phyloP scores from a whole-genome alignment of 2,329 filamentous ascomycete genomes.

The Dactylonectria estremocensis region DNA sequence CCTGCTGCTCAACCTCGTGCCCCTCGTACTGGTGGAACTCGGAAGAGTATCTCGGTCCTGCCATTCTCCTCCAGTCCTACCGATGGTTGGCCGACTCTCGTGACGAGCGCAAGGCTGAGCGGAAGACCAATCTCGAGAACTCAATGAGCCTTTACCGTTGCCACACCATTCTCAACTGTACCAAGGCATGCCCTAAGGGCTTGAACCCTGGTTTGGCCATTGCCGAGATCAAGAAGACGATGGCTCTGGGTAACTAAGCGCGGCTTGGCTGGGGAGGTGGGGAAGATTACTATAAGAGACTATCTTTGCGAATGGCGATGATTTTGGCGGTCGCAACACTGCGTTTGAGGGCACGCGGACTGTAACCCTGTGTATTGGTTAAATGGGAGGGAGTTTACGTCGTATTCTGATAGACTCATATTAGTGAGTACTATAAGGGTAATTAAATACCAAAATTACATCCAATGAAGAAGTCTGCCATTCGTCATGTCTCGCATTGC shows the following conservation, averaged over 20 bases:
- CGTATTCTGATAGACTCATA: slow-evolving; percentile 43
- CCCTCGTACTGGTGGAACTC: slow-evolving; percentile 99
- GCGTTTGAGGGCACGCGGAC: slow-evolving; percentile 45
- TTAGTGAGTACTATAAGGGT: too few species aligned
- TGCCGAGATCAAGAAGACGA: slow-evolving; percentile 98
- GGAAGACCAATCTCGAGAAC: slow-evolving; percentile 95
- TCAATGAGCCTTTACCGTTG: slow-evolving; percentile 99
- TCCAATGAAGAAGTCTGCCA: too few species aligned
- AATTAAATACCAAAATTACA: too few species aligned
- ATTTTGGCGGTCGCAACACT: slow-evolving; percentile 39
- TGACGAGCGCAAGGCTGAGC: slow-evolving; percentile 89
- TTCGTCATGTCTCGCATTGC: too few species aligned
- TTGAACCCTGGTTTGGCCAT: slow-evolving; percentile 96
- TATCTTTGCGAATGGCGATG: slow-evolving; percentile 32
- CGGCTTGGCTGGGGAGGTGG: slow-evolving; percentile 25
- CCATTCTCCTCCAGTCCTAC: slow-evolving; percentile 97
- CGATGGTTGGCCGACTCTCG: slow-evolving; percentile 96
- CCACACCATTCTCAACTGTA: slow-evolving; percentile 99
- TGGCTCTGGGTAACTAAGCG: slow-evolving; percentile 71
- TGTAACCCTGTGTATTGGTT: slow-evolving; percentile 50
- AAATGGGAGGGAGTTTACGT: slow-evolving; percentile 47
- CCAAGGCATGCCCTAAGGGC: slow-evolving; percentile 97
- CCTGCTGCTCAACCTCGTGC: slow-evolving; percentile 98
- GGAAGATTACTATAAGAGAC: slow-evolving; percentile 23
- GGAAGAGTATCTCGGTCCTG: slow-evolving; percentile 97